Base-by-base conservation (phyloP, 176 grass and related monocot species). In the Lolium perenne region DNA sequence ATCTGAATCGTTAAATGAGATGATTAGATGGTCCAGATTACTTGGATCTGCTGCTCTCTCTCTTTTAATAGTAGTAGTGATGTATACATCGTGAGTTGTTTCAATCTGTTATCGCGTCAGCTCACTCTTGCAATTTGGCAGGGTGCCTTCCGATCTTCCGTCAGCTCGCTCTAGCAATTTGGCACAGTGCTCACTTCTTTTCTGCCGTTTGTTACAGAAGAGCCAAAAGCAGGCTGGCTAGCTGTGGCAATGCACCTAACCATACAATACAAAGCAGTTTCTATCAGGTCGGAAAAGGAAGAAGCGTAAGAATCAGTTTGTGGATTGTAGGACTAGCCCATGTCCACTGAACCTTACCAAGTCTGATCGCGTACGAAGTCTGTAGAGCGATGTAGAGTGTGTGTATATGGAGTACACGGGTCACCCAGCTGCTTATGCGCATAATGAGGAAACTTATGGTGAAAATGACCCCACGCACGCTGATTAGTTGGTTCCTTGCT, bases 401-500 rank as follows among this genome's bases (percentile, higher is more conserved):
- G 23, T 16, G 14, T 16, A 32, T 7, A 32, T 65, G 25, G 26
- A 65, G 26, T 66, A 66, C 63, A 66, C 26, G 63, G 63, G 63
- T 35, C 63, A 66, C 26, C 63, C 29, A 66, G 63, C 1, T 57
- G 2, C 2, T 65, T 60, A 74, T 62, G 45, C 20, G 45, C 29
- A 50, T 15, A 4, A 76, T 5, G 16, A 56, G 56, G 38, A 85
- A 78, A 67, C 16, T 8, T 45, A 43, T 16, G 29, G 20, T 25
- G 60, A 77, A 70, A 79, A 26, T n/a, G 75, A 45, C 60, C 78
- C 18, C 17, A 22, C 29, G 40, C 40, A 4, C 18, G 1, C 49
- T 60, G 63, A 46, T 46, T 9, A 89, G 68, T 80, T 5, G 13
- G 6, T 85, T 82, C 26, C 71, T 54, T 86, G 5, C 46, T 35